A percentile compares a stretch with the other conserved stretches of the same genome.
phyloP scores from a whole-genome alignment of 1,284 basidiomycete species.

The Blastosporella zonata region DNA sequence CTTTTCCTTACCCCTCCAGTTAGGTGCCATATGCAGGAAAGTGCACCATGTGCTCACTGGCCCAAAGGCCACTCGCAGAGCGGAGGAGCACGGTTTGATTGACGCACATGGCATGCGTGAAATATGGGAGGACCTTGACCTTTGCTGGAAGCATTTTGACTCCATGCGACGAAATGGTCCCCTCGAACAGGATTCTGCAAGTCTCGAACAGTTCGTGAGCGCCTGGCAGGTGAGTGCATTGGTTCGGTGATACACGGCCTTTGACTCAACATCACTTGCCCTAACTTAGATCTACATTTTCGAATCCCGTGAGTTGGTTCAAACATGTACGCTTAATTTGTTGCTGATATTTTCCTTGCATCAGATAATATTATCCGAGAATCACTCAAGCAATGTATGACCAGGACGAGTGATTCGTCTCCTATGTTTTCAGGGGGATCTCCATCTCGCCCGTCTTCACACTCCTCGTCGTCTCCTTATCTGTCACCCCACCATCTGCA shows the following conservation, averaged over 20 bases:
- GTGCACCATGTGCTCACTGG: conserved; percentile 77
- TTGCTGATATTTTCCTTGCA: conserved; percentile 1
- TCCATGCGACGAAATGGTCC: conserved; percentile 43
- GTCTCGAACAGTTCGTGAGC: conserved; percentile 63
- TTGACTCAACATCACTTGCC: conserved; percentile 18
- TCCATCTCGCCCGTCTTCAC: conserved; percentile 42
- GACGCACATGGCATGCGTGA: conserved; percentile 61
- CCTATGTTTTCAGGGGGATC: conserved; percentile 30
- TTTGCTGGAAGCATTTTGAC: conserved; percentile 81
- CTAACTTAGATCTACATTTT: conserved; percentile 65
- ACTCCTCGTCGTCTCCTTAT: conserved; percentile 49
- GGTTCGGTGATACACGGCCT: conserved; percentile 12
- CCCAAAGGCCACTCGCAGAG: conserved; percentile 58
- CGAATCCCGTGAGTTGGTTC: conserved; percentile 63
- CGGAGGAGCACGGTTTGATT: conserved; percentile 47
- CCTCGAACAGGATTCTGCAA: conserved; percentile 41
- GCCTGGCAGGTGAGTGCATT: conserved; percentile 60
- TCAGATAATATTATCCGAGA: conserved; percentile 67
- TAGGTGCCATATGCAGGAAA: conserved; percentile 69
- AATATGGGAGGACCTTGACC: conserved; percentile 79
- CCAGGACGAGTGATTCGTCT: conserved; percentile 23
- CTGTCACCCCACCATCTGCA: conserved; percentile 41
- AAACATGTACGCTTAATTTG: not conserved
- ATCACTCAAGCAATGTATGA: conserved; percentile 53
- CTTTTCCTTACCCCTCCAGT: conserved; percentile 62